Evolutionary conservation across 768 basidiomycete genomes (phyloP), one percentile per base, ranked within the genome.

Genomic region (Leccinum fibrillosum): DNA sequence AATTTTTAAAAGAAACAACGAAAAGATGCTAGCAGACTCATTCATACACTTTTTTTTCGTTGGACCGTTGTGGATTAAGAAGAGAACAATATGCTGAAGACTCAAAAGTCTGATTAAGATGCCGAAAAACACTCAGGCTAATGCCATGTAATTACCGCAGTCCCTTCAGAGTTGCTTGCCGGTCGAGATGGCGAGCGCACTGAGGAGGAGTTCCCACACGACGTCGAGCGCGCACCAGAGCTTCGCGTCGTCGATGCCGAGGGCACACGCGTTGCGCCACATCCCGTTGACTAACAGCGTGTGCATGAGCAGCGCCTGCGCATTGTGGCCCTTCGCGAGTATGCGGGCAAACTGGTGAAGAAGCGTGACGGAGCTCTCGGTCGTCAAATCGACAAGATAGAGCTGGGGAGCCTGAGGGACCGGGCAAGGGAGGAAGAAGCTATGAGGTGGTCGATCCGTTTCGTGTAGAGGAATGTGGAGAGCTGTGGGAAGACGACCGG

Each of bases 171-270:
- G 25, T 4, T 50, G 60, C 26, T 62, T 62, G 57, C 69, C 64
- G 25, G 67, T 72, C 39, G 69, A 64, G 32, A 69, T 39, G 23
- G 66, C 69, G 52, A 84, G 71, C 15, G 81, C 78, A 2, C 52
- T 62, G 59, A 83, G 60, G 30, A 82, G 71, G 21, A 74, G 66
- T 53, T 76, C 80, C 81, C 82, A 84, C 10, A 79, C 77, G 32
- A 78, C 66, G 54, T 84, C 80, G 37, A 83, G 70, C 21, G 76
- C 72, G 32, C 72, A 74, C 76, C 80, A 83, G 15, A 83, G 72
- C 34, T 68, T 68, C 47, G 65, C 62, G 61, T 84, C 82, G 62
- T 74, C 75, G 60, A 84, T 77, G 44, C 82, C 82, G 28, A 84
- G 70, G 11, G 75, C 75, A 58, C 76, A 77, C 3, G 68, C 77